Percentiles rank a stretch among this genome's conserved stretches.
These are phyloP conservation scores for Penstemon barbatus DNA, from an alignment of 257 asterid genomes.

Conservation along the genomic window DNA sequence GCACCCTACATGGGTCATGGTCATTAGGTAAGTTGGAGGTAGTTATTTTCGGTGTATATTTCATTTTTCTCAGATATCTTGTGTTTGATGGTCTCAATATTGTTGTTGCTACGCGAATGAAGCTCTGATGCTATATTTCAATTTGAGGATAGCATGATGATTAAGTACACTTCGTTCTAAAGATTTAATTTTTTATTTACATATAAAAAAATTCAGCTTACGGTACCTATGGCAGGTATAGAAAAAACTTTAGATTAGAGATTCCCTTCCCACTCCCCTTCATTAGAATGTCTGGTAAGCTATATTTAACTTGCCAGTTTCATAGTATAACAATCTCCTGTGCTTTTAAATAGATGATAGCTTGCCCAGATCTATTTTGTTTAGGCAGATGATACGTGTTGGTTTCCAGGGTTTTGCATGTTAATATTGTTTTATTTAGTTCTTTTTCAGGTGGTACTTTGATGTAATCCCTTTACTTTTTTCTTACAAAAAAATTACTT, in stretches of 20 bases:
- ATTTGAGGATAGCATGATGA: no score
- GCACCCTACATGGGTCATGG: conserved; percentile 88
- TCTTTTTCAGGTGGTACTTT: conserved; percentile 10
- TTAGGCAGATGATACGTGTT: conserved; percentile 18
- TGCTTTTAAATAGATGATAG: conserved; percentile 4
- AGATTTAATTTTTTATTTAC: not conserved
- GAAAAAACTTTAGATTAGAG: not conserved
- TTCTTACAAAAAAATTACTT: conserved; percentile 30
- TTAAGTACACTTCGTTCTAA: not conserved
- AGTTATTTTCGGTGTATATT: not conserved
- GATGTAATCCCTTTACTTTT: conserved; percentile 16
- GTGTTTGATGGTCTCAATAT: conserved; percentile 3
- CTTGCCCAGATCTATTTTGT: not conserved
- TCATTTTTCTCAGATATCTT: conserved; percentile 7
- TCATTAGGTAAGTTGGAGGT: conserved; percentile 62
- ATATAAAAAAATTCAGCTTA: not conserved
- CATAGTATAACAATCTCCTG: not conserved
- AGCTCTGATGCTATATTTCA: not conserved
- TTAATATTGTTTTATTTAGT: not conserved
- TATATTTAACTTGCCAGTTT: not conserved
- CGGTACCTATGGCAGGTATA: not conserved
- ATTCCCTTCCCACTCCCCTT: not conserved
- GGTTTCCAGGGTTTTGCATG: conserved; percentile 10
- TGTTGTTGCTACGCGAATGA: not conserved
- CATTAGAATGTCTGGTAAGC: not conserved